Base-by-base conservation (phyloP, 805 yeast species). In the Diddensiella santjacobensis region DNA sequence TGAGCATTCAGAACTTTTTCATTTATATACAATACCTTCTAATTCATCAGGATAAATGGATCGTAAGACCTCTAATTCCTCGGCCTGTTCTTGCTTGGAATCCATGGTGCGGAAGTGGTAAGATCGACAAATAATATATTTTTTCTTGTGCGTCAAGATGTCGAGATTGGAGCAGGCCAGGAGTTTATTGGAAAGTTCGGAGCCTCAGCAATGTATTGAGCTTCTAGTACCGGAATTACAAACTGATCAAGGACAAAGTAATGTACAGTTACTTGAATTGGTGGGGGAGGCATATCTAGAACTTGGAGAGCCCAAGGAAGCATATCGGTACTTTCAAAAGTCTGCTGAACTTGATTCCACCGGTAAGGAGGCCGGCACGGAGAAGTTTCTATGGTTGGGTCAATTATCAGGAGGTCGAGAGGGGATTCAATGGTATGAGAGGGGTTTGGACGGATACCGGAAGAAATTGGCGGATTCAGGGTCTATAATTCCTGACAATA, bases 11-110 rank as follows among this genome's bases (percentile, higher is more conserved):
- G 8, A 8, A 26, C 8, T n/a, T n/a, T n/a, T n/a, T n/a, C n/a
- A n/a, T n/a, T n/a, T 15, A 8, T 38, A 11, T 11, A 15, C 40
- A 53, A 18, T 43, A 50, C 53, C 35, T 42, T 55, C 59, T 26
- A 87, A 68, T 65, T 91, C 99, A 62, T 91, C 97, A 3, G 98
- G 99, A 64, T 93, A 91, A 47, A 91, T 91, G 15, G 95, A 83
- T 62, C 87, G 83, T 49, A 91, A 75, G 45, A 93, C 89, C 65
- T 90, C 97, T 40, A 93, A 64, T 66, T 91, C 99, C 68, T 91
- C 96, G 23, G 62, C 66, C 63, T 91, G 97, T 62, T 93, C 97
- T 64, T 87, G 96, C 45, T 66, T 62, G 48, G 82, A 78, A 58
- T 85, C 90, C 95, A 33, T 18, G 18, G 22, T 19, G 31, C 13